Base-by-base conservation (phyloP, 2,329 filamentous ascomycete genomes). In the Mycosphaerella arachidis region DNA sequence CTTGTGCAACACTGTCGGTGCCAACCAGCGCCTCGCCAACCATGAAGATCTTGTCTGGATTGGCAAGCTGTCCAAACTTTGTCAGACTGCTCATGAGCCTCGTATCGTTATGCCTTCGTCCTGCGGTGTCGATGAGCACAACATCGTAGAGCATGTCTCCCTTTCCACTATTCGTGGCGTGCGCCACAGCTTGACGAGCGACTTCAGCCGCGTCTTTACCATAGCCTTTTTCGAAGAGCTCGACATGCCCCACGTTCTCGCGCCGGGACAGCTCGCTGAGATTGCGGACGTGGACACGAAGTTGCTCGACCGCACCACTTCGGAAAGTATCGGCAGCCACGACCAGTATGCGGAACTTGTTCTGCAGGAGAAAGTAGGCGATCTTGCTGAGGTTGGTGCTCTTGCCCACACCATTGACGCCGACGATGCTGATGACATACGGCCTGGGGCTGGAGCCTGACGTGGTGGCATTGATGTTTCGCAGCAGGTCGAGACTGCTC, bases 1-100 rank as follows among this genome's bases (percentile, higher is more conserved):
- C 94, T 77, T 99, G 94, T 52, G 92, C 91, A 24, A 99, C 94
- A 4, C 89, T 92, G 76, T 99, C 95, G 4, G 91, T 96, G 60
- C 94, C 94, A 0, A 99, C 95, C 29, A 99, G 84, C 8, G 94
- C 94, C 83, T 89, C 89, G 63, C 86, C 88, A 64, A 99, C 94
- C 92, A 99, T 97, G 73, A 99, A 86, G 65, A 99, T 97, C 82
- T 99, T 97, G 77, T 99, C 93, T 0, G 95, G 95, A 66, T 93
- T 86, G 0, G 94, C 94, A 69, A 97, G 89, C 74, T 96, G 96
- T 63, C 91, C 93, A 74, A 99, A 99, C 73, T 97, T 99, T 76
- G 97, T 94, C 37, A 99, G 82, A 3, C 89, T 93, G 12, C 90
- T 94, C 95, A 99, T 99, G 63, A 99, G 85, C 7, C 94, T 86